Evolutionary conservation across 2,329 filamentous ascomycete genomes (phyloP).

Genomic region (Cladobotryum mycophilum): DNA sequence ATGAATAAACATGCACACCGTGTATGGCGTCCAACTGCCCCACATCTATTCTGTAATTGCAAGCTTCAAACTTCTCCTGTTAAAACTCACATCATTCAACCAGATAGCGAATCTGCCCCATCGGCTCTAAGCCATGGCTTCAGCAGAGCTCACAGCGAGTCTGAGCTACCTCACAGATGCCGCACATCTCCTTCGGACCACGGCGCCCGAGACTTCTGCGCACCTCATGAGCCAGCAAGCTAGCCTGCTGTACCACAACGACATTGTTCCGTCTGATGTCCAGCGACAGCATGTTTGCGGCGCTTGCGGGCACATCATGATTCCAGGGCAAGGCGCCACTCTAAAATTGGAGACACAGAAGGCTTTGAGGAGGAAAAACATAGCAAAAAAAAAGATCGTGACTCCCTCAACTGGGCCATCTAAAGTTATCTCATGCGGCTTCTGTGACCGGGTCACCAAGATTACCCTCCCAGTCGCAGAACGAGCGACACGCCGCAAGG

Average conservation of each 20-base stretch:
- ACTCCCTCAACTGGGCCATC: constrained; percentile 9
- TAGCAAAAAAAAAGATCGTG: neutral
- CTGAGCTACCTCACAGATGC: constrained; percentile 50
- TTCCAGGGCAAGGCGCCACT: constrained; percentile 41
- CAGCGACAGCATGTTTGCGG: constrained; percentile 51
- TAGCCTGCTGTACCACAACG: constrained; percentile 42
- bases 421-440: constrained; percentile 34
- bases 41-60: neutral
- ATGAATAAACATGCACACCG: neutral
- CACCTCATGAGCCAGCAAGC: constrained; percentile 52
- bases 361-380: neutral
- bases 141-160: constrained; percentile 19
- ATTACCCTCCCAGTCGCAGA: constrained; percentile 35
- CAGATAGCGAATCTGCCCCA: neutral
- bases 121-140: constrained; percentile 12
- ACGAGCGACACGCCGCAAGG: constrained; percentile 18
- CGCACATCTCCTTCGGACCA: constrained; percentile 47
- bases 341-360: constrained; percentile 32
- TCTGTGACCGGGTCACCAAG: constrained; percentile 38
- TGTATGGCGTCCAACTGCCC: neutral
- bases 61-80: neutral
- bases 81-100: neutral
- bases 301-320: constrained; percentile 55
- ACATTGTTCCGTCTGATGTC: constrained; percentile 37
- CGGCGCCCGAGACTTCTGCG: constrained; percentile 52